Evolutionary conservation across 2,329 filamentous ascomycete species (phyloP), one percentile per base, ranked within the genome.

Genomic region (Ascochyta koolunga): DNA sequence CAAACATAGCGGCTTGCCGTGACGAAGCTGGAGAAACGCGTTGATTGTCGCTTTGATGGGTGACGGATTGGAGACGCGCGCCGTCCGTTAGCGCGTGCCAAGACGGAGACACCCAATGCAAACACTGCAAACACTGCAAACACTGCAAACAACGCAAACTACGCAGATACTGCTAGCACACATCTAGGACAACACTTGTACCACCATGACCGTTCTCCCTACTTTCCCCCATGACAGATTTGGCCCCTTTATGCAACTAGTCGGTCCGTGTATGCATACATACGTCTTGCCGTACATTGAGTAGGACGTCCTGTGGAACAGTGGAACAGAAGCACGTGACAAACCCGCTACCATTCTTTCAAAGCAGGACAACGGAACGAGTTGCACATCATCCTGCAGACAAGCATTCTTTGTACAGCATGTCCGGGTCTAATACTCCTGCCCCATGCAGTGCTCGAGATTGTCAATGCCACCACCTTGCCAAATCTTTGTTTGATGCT

Each of bases 291-390:
- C 18, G 46, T 24, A 18, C 37, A 29, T 50, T 18, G 31, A 31
- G n/a, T 19, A n/a, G 29, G 29, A 36, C 43, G 40, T 36, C 37
- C 48, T 51, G 47, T 56, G 32, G 33, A 41, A 54, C 45, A 36
- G 47, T 56, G 32, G 33, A 41, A 54, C 45, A 36, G 2, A 3
- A 27, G 10, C 51, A 54, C 45, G 41, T 54, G 51, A 45, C 21
- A 35, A n/a, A 13, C n/a, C 38, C 39, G 24, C 40, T 32, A 43
- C 33, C 47, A 38, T 19, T 37, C 13, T 29, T 22, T 24, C 38
- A 41, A 21, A 29, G 46, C 43, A 39, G 53, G 33, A 51, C 24
- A 18, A 51, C 47, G 48, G 53, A 44, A 48, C 38, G 53, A 24
- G 11, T 44, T 48, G 38, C 47, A 48, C 47, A 40, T 48, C 32